Evolutionary conservation across 1,139 yeast species (phyloP).

Genomic region (Taphrina populina): DNA sequence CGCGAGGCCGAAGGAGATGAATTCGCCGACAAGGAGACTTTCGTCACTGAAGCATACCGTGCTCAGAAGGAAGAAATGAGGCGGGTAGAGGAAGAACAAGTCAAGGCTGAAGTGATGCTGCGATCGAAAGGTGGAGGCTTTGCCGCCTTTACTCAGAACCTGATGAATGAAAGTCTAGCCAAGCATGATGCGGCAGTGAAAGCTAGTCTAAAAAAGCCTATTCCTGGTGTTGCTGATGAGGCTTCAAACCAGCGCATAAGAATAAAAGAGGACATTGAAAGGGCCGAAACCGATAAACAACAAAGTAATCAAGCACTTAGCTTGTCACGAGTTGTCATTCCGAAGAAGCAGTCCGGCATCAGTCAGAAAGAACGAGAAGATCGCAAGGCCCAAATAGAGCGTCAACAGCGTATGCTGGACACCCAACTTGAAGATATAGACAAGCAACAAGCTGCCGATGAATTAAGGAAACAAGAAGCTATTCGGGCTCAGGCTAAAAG

Average conservation of each 20-base stretch:
- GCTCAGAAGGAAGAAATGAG: constrained; percentile 46
- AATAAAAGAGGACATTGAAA: background rate
- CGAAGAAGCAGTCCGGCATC: constrained; percentile 41
- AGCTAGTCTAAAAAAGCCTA: constrained; percentile 32
- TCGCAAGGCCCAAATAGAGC: constrained; percentile 24
- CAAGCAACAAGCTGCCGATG: constrained; percentile 52
- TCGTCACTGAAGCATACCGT: constrained; percentile 51
- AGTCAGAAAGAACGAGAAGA: constrained; percentile 13
- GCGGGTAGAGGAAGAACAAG: constrained; percentile 41
- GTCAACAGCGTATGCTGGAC: constrained; percentile 53
- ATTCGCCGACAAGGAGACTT: constrained; percentile 49
- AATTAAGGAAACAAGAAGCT: constrained; percentile 39
- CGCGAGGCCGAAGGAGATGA: constrained; percentile 47
- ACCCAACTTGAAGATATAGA: constrained; percentile 52
- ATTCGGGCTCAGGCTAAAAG: constrained; percentile 36
- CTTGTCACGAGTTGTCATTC: constrained; percentile 43
- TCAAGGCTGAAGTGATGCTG: constrained; percentile 38
- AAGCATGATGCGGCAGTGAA: constrained; percentile 40
- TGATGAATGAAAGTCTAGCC: constrained; percentile 41
- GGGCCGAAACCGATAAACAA: constrained; percentile 37
- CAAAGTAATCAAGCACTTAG: constrained; percentile 42
- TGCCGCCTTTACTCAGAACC: constrained; percentile 40
- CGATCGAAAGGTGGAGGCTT: constrained; percentile 32
- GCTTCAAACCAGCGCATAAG: background rate
- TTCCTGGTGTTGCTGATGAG: background rate